Conservation (phyloP, 2,329 filamentous ascomycete species). For the Diaporthe sp. region DNA sequence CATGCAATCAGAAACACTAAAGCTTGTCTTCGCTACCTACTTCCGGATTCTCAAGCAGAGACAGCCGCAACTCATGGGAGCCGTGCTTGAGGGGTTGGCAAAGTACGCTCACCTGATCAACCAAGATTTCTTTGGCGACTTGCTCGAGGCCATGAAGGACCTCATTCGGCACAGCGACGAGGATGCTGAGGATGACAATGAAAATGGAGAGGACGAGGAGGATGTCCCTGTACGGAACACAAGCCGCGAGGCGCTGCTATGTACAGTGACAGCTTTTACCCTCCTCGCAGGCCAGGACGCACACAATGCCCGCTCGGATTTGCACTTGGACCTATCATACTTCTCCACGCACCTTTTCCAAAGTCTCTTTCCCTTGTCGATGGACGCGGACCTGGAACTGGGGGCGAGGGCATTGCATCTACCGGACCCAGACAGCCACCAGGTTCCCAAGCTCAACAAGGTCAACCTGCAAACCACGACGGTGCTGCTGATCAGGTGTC, state of each 20-base stretch:
- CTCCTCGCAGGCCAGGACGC: conserved; percentile 94
- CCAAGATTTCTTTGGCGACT: conserved; percentile 97
- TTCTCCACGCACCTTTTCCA: conserved; percentile 96
- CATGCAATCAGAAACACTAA: conserved; percentile 95
- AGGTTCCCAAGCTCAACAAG: conserved; percentile 61
- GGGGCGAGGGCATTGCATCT: conserved; percentile 79
- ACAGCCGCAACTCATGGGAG: conserved; percentile 89
- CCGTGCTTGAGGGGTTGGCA: conserved; percentile 91
- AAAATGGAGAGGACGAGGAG: conserved; percentile 57
- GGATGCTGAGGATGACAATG: conserved; percentile 57
- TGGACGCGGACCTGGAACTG: conserved; percentile 88
- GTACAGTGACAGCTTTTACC: conserved; percentile 96
- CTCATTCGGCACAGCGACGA: conserved; percentile 82
- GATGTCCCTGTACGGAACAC: conserved; percentile 71
- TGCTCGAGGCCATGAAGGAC: conserved; percentile 94
- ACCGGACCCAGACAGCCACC: conserved; percentile 68
- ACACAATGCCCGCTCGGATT: conserved; percentile 80
- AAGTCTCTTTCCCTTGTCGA: conserved; percentile 80
- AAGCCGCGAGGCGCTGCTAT: conserved; percentile 88
- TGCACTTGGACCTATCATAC: conserved; percentile 93
- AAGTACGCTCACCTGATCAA: conserved; percentile 98
- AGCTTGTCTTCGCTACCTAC: conserved; percentile 94
- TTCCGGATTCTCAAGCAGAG: conserved; percentile 92
- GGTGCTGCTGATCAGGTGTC: conserved; percentile 87
- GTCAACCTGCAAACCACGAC: conserved; percentile 97